Evolutionary conservation across 305 asterid genomes (phyloP).

Genomic region (Fraxinus velutina): DNA sequence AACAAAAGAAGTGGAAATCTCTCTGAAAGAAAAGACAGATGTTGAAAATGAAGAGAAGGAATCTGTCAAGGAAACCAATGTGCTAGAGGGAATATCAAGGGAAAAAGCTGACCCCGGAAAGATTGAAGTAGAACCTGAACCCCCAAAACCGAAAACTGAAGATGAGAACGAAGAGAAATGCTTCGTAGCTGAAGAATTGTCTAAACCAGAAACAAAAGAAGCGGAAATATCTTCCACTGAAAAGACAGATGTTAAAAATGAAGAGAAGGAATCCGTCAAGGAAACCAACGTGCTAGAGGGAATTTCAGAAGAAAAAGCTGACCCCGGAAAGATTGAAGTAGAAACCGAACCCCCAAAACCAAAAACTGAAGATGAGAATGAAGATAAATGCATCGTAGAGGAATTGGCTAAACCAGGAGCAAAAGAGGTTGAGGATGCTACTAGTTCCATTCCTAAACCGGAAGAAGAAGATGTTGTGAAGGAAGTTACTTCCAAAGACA

Average conservation of each 20-base stretch:
- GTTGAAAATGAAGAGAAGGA: slow-evolving; percentile 24
- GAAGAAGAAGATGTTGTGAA: slow-evolving; percentile 23
- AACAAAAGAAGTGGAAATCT: slow-evolving; percentile 13
- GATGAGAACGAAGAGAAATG: slow-evolving; percentile 27
- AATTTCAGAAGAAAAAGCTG: slow-evolving; percentile 14
- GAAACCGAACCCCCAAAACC: slow-evolving; percentile 17
- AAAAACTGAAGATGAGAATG: slow-evolving; percentile 13
- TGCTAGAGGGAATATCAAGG: neutral
- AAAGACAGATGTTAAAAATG: slow-evolving; percentile 16
- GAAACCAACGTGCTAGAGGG: neutral
- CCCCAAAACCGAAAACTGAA: slow-evolving; percentile 19
- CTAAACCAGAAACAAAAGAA: slow-evolving; percentile 1
- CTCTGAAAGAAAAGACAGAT: neutral
- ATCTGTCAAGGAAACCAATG: slow-evolving; percentile 10
- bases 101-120: slow-evolving; percentile 17
- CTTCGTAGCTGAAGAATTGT: slow-evolving; percentile 28
- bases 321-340: slow-evolving; percentile 10
- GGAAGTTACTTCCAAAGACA: slow-evolving; percentile 33
- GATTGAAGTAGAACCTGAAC: slow-evolving; percentile 16
- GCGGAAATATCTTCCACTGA: neutral
- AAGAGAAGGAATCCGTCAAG: slow-evolving; percentile 19
- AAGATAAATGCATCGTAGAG: slow-evolving; percentile 31
- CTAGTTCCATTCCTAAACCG: neutral
- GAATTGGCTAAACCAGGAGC: slow-evolving; percentile 29
- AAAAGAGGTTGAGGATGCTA: slow-evolving; percentile 18